Evolutionary conservation across 208 protist genomes (phyloP), one percentile per base, ranked within the genome.

Genomic region (Phytomonas francai): DNA sequence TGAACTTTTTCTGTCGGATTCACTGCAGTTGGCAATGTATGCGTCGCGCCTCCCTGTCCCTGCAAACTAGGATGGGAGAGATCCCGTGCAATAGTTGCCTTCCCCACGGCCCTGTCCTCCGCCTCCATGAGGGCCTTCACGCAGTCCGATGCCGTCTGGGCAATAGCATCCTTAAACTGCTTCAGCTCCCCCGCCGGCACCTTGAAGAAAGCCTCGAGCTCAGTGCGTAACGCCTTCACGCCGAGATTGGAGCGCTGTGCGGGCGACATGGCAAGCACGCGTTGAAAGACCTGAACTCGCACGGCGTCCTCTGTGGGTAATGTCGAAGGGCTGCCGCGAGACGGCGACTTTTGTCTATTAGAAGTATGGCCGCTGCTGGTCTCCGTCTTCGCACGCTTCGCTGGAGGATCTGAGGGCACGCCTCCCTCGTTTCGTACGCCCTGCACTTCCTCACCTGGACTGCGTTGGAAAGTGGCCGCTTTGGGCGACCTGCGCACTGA

Each of bases 261-360:
- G 1, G 70, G 70, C 1, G 81, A 51, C 68, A 89, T 83, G 62
- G 59, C 30, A 49, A 94, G 69, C 29, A 94, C 78, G 6, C 78
- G 82, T 42, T 78, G 77, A 68, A 88, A 94, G 16, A 94, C 78
- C 42, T 79, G 72, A 12, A 91, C 79, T 16, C 77, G 80, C 59
- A 94, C 73, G 19, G 76, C 77, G 34, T 83, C 88, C n/a, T 88
- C 81, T n/a, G 72, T 81, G 29, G 76, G 45, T 25, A 54, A 19
- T 19, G 45, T 54, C 4, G 45, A 54, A 54, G 45, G 45, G 19
- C 3, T 8, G 19, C 45, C 6, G 3, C 45, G 1, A 19, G 36
- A 33, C 0, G 64, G 45, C 14, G 51, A 19, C 63, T 67, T 57
- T 42, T 33, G 19, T 31, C 54, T 62, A 62, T 36, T 72, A 67